Evolutionary conservation across 192 early-diverging fungal genomes (phyloP).

Genomic region (Umbelopsis sp.): DNA sequence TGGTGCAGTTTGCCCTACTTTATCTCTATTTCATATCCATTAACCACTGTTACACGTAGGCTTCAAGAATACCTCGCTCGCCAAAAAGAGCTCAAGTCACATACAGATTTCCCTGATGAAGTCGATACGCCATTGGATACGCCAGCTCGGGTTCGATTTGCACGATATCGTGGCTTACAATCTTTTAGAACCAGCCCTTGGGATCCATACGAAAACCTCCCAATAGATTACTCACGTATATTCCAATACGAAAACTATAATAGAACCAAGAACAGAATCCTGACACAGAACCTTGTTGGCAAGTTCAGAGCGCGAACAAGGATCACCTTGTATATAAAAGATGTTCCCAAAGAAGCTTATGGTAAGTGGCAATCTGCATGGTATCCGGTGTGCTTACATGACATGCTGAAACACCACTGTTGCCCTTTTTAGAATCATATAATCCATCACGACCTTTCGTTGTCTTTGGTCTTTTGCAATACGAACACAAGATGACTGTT

Average conservation of each 20-base stretch:
- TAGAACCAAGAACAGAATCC: slow-evolving; percentile 77
- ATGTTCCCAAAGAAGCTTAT: slow-evolving; percentile 64
- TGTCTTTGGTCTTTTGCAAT: slow-evolving; percentile 59
- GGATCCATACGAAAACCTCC: slow-evolving; percentile 98
- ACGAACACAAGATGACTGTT: slow-evolving; percentile 95
- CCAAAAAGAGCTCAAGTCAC: slow-evolving; percentile 65
- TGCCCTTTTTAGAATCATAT: slow-evolving; percentile 47
- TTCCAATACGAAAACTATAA: slow-evolving; percentile 94
- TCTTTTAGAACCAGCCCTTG: slow-evolving; percentile 94
- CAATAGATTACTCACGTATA: slow-evolving; percentile 92
- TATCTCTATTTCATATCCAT: too few relatives aligned
- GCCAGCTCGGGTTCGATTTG: slow-evolving; percentile 83
- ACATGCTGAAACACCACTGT: not conserved
- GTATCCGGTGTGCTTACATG: too few relatives aligned
- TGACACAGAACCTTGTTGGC: slow-evolving; percentile 53
- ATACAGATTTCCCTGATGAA: slow-evolving; percentile 95
- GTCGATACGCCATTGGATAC: slow-evolving; percentile 91
- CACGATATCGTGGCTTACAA: slow-evolving; percentile 93
- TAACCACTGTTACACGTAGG: slow-evolving; percentile 8
- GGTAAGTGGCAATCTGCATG: slow-evolving; percentile 27
- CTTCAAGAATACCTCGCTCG: slow-evolving; percentile 65
- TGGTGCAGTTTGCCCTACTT: slow-evolving; percentile 33
- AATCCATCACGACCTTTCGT: slow-evolving; percentile 51
- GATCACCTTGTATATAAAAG: slow-evolving; percentile 73
- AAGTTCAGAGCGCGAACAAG: slow-evolving; percentile 61